Percentiles rank a stretch among this genome's conserved stretches.
These are phyloP conservation scores for Cercospora berteroae DNA, from an alignment of 2,329 filamentous ascomycete genomes.

Conservation along the genomic window DNA sequence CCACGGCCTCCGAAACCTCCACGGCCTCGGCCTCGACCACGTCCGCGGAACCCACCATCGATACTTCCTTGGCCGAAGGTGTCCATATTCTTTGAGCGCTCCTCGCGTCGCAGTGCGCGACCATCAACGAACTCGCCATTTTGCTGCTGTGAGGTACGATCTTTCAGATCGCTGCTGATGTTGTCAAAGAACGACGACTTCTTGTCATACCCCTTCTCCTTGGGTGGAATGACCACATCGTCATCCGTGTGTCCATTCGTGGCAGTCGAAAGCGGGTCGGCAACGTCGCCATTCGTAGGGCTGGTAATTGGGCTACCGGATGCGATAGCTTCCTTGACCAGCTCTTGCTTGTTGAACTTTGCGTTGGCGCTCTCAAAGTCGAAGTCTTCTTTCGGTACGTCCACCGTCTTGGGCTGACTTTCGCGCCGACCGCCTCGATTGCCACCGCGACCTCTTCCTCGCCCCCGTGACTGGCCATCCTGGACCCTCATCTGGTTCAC, in stretches of 20 bases:
- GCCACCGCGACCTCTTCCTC: constrained; percentile 50
- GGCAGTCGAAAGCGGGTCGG: constrained; percentile 31
- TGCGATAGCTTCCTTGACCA: constrained; percentile 85
- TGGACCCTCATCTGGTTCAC: constrained; percentile 69
- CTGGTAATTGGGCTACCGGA: constrained; percentile 65
- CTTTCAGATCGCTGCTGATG: constrained; percentile 89
- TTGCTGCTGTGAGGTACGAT: constrained; percentile 64
- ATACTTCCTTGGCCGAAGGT: constrained; percentile 97
- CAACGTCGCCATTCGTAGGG: constrained; percentile 26
- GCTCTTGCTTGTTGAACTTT: constrained; percentile 83
- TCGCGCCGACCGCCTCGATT: constrained; percentile 39
- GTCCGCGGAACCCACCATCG: constrained; percentile 69
- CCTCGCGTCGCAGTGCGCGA: constrained; percentile 85
- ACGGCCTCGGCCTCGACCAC: constrained; percentile 76
- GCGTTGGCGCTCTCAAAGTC: constrained; percentile 86
- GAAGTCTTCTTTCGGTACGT: constrained; percentile 86
- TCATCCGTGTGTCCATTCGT: constrained; percentile 28
- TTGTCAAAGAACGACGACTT: constrained; percentile 94
- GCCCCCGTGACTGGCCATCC: constrained; percentile 38
- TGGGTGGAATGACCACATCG: constrained; percentile 46
- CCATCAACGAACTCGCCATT: constrained; percentile 62
- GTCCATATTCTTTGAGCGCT: constrained; percentile 93
- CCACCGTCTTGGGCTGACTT: constrained; percentile 57
- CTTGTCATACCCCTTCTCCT: constrained; percentile 73
- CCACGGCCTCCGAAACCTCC: constrained; percentile 50